Percentiles rank a stretch among this genome's conserved stretches.
Conservation (phyloP, 371 early-diverging fungal species). For the Mortierella sp. region DNA sequence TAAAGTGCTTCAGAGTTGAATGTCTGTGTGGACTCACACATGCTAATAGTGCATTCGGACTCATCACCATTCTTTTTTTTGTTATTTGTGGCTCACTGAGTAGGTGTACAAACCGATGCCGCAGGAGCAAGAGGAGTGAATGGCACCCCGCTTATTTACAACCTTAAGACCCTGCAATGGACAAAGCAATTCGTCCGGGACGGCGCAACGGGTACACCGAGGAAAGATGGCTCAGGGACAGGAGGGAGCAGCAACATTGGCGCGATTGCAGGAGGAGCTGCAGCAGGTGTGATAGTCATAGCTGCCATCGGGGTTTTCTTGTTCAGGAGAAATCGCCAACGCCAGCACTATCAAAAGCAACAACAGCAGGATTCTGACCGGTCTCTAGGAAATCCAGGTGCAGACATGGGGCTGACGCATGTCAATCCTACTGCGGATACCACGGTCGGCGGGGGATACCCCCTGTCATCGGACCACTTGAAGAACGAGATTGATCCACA, state of each 20-base stretch:
- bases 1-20: not conserved
- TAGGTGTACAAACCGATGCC: no score
- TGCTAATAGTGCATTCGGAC: no score
- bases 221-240: not conserved
- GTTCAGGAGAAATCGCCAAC: not conserved
- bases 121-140: no score
- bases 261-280: not conserved
- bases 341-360: not conserved
- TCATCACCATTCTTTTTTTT: no score
- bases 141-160: not conserved
- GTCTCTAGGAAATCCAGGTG: not conserved
- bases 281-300: not conserved
- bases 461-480: no score
- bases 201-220: not conserved
- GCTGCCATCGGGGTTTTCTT: not conserved
- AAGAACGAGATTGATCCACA: no score
- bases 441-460: no score
- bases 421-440: no score
- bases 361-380: not conserved
- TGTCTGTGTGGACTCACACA: no score
- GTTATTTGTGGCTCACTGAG: no score
- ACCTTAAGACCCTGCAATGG: not conserved
- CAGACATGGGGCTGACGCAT: not conserved
- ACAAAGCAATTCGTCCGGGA: not conserved
- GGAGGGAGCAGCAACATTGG: not conserved